Conservation (phyloP, 208 protist genomes). For the Angomonas deanei region DNA sequence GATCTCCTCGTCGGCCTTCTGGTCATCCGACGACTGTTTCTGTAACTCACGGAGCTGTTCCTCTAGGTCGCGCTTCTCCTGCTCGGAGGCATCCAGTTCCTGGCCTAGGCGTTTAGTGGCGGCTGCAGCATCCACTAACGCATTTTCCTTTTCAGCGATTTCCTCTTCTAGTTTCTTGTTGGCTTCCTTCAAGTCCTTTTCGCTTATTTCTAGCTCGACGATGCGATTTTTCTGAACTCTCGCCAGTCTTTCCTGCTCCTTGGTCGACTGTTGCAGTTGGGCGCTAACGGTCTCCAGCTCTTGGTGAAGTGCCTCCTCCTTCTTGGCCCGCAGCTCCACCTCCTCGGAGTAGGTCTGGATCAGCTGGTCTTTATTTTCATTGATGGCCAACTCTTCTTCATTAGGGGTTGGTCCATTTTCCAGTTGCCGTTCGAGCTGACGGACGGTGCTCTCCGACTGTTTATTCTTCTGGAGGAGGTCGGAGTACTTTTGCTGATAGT, state of each 20-base stretch:
- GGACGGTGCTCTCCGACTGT: not conserved
- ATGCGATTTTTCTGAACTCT: not conserved
- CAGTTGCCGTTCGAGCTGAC: not conserved
- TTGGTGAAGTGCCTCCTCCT: not conserved
- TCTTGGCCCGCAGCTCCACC: not conserved
- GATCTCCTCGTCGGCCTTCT: not conserved
- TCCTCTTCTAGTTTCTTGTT: too few species aligned
- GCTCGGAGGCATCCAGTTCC: too few species aligned
- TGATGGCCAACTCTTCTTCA: too few species aligned
- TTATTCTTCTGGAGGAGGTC: not conserved
- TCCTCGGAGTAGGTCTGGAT: not conserved
- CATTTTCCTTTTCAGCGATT: too few species aligned
- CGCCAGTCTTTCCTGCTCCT: not conserved
- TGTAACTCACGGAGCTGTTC: not conserved
- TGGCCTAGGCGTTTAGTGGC: too few species aligned
- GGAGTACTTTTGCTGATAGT: conserved; percentile 8
- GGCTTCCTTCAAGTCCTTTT: too few species aligned
- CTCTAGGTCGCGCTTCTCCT: too few species aligned
- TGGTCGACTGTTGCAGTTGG: not conserved
- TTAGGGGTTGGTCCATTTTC: not conserved
- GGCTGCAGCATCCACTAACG: too few species aligned
- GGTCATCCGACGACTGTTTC: not conserved
- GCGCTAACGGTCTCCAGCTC: not conserved
- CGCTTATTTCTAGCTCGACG: not conserved
- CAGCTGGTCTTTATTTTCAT: too few species aligned